A percentile compares a stretch with the other conserved stretches of the same genome.
Evolutionary conservation across 495 filamentous ascomycete genomes (phyloP).

Genomic region (Aspergillus hancockii): DNA sequence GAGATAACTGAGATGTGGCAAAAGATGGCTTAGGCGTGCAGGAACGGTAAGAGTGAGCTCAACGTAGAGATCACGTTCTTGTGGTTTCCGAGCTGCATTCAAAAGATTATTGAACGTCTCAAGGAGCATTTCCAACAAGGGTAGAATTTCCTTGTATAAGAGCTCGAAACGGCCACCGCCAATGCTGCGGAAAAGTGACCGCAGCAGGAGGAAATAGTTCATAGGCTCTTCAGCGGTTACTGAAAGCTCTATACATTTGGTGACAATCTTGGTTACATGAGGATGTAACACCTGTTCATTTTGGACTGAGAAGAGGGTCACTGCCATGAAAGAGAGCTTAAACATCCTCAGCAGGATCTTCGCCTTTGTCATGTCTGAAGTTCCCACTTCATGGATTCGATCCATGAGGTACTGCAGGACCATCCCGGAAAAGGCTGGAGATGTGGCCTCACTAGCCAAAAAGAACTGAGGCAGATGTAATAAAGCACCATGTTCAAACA

Average conservation of each 20-base stretch:
- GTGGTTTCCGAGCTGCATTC: slow-evolving; percentile 80
- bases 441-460: slow-evolving; percentile 95
- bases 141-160: slow-evolving; percentile 95
- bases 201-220: slow-evolving; percentile 95
- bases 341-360: slow-evolving; percentile 92
- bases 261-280: slow-evolving; percentile 94
- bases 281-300: slow-evolving; percentile 95
- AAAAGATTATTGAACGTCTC: slow-evolving; percentile 96
- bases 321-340: slow-evolving; percentile 99
- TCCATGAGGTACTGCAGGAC: slow-evolving; percentile 96
- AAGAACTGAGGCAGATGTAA: slow-evolving; percentile 98
- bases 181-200: slow-evolving; percentile 93
- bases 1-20: slow-evolving; percentile 95
- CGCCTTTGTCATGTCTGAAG: slow-evolving; percentile 83
- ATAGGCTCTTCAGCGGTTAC: slow-evolving; percentile 95
- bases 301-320: slow-evolving; percentile 89
- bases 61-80: slow-evolving; percentile 93
- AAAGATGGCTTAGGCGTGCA: slow-evolving; percentile 87
- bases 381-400: slow-evolving; percentile 91
- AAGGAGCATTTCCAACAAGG: slow-evolving; percentile 92
- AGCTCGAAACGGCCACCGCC: slow-evolving; percentile 97
- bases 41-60: slow-evolving; percentile 96
- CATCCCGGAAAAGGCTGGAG: slow-evolving; percentile 97
- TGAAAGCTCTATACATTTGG: slow-evolving; percentile 91
- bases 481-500: slow-evolving; percentile 92